These are phyloP conservation scores for Wickerhamiella lipophila DNA, from an alignment of 805 yeast genomes.

Conservation along the genomic window DNA sequence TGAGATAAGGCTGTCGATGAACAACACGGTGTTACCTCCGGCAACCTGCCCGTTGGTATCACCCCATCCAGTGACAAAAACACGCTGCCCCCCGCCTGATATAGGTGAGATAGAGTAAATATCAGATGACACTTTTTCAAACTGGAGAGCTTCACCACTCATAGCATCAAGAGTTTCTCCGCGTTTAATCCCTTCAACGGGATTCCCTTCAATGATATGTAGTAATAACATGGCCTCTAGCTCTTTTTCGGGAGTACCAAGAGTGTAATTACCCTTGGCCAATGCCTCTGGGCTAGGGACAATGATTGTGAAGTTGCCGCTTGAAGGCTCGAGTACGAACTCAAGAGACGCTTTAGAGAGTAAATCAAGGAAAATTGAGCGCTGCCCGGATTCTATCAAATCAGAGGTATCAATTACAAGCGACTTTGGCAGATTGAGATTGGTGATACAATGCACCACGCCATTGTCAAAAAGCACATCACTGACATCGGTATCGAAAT, in stretches of 20 bases:
- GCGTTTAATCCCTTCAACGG: conserved; percentile 23
- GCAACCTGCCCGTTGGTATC: conserved; percentile 17
- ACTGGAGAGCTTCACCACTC: conserved; percentile 21
- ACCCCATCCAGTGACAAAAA: conserved; percentile 19
- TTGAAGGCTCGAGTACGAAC: conserved; percentile 30
- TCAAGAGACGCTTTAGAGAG: conserved; percentile 24
- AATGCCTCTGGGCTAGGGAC: conserved; percentile 57
- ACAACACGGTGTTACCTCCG: conserved; percentile 24
- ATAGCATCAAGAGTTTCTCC: conserved; percentile 23
- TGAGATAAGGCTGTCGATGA: conserved; percentile 25
- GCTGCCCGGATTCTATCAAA: conserved; percentile 43
- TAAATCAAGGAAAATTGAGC: conserved; percentile 36
- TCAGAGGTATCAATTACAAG: conserved; percentile 44
- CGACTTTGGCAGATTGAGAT: conserved; percentile 44
- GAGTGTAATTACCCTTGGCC: conserved; percentile 37
- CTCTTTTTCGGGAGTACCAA: conserved; percentile 26
- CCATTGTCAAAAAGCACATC: conserved; percentile 77
- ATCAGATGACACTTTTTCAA: conserved; percentile 18
- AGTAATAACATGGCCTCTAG: conserved; percentile 38
- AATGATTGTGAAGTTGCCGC: conserved; percentile 45
- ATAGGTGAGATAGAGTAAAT: conserved; percentile 14
- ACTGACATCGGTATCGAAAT: conserved; percentile 21
- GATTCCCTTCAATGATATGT: conserved; percentile 55
- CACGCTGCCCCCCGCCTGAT: conserved; percentile 23
- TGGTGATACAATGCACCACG: conserved; percentile 58